Percentiles rank a stretch among this genome's conserved stretches.
These are phyloP conservation scores for Linaria vulgaris DNA, from an alignment of 257 asterid species.

Conservation along the genomic window DNA sequence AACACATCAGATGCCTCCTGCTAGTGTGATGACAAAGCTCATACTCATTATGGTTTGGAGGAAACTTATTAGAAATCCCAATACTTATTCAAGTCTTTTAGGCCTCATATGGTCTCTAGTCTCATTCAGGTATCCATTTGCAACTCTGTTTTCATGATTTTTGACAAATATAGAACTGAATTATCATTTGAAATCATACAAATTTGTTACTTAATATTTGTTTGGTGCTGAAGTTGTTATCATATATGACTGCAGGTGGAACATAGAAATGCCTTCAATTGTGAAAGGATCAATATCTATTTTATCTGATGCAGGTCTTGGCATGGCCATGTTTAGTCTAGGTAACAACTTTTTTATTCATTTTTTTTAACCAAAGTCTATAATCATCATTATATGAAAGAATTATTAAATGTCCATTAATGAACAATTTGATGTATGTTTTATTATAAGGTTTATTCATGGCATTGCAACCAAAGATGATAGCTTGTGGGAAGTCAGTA, in stretches of 20 bases:
- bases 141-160: neutral
- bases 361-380: too few relatives aligned
- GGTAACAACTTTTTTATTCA: neutral
- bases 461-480: slow-evolving; percentile 63
- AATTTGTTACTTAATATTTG: too few relatives aligned
- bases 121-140: slow-evolving; percentile 52
- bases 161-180: too few relatives aligned
- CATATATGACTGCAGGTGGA: slow-evolving; percentile 18
- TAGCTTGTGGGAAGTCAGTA: slow-evolving; percentile 59
- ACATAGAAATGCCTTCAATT: slow-evolving; percentile 20
- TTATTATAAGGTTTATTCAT: slow-evolving; percentile 65
- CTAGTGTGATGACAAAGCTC: slow-evolving; percentile 93
- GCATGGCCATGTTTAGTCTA: slow-evolving; percentile 26
- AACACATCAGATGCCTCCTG: slow-evolving; percentile 90
- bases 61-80: slow-evolving; percentile 90
- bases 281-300: slow-evolving; percentile 18
- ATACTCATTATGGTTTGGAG: slow-evolving; percentile 95
- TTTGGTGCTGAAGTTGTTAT: too few relatives aligned
- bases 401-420: too few relatives aligned
- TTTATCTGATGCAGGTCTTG: slow-evolving; percentile 25
- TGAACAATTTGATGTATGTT: too few relatives aligned
- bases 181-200: too few relatives aligned
- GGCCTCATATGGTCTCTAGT: slow-evolving; percentile 89
- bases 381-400: too few relatives aligned
- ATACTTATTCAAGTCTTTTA: slow-evolving; percentile 80